Conservation (phyloP, 1,139 yeast species). For the Kurtzmaniella quercitrusa region DNA sequence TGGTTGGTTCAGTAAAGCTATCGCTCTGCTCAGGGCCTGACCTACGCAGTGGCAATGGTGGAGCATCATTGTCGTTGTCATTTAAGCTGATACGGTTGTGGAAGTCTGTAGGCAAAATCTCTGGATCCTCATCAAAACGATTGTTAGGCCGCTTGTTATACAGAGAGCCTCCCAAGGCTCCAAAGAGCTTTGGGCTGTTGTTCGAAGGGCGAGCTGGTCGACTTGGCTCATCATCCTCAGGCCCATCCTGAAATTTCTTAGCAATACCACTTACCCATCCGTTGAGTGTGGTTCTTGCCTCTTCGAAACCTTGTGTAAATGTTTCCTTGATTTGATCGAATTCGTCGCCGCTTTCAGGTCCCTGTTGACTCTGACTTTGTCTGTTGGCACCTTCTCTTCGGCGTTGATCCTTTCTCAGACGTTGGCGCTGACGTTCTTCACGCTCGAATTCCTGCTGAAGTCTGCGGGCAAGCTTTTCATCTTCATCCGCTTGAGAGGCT, state of each 20-base stretch:
- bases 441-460: slow-evolving; percentile 68
- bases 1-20: slow-evolving; percentile 11
- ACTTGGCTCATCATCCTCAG: slow-evolving; percentile 11
- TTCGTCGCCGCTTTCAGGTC: slow-evolving; percentile 58
- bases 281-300: slow-evolving; percentile 74
- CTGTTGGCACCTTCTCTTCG: slow-evolving; percentile 16
- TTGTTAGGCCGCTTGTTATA: slow-evolving; percentile 26
- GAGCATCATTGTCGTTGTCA: slow-evolving; percentile 41
- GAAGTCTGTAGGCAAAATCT: slow-evolving; percentile 50
- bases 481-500: slow-evolving; percentile 46
- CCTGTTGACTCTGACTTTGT: slow-evolving; percentile 22
- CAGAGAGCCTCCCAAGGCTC: slow-evolving; percentile 47
- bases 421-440: slow-evolving; percentile 32
- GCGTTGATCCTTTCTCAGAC: slow-evolving; percentile 11
- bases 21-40: slow-evolving; percentile 11
- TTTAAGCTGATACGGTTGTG: slow-evolving; percentile 50
- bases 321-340: slow-evolving; percentile 69
- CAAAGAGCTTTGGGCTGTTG: slow-evolving; percentile 33
- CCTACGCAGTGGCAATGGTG: slow-evolving; percentile 37
- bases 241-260: slow-evolving; percentile 42
- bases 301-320: slow-evolving; percentile 74
- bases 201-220: not conserved
- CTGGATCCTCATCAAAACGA: slow-evolving; percentile 53
- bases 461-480: slow-evolving; percentile 78
- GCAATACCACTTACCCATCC: slow-evolving; percentile 78